Percentiles rank a stretch among this genome's conserved stretches.
Conservation (phyloP, 768 basidiomycete genomes). For the Xerocomus spinulosus region DNA sequence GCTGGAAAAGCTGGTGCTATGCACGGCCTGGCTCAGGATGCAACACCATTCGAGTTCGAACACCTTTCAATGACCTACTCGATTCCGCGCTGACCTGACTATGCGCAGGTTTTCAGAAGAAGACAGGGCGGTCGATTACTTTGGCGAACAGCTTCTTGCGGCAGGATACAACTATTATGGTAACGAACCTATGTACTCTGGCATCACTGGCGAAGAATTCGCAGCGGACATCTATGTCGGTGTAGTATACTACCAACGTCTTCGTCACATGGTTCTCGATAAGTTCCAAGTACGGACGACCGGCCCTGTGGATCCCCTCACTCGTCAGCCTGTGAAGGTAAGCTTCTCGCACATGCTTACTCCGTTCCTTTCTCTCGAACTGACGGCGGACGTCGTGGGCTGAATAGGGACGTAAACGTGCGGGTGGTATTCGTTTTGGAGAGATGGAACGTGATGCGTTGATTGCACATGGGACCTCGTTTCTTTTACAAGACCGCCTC, state of each 20-base stretch:
- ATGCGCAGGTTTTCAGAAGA: constrained; percentile 80
- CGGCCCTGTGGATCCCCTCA: constrained; percentile 93
- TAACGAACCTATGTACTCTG: constrained; percentile 99
- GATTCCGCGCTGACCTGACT: constrained; percentile 8
- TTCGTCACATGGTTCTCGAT: constrained; percentile 99
- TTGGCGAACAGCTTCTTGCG: constrained; percentile 88
- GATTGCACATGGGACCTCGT: constrained; percentile 97
- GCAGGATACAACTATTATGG: constrained; percentile 99
- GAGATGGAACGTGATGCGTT: constrained; percentile 99
- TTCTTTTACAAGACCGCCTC: constrained; percentile 94
- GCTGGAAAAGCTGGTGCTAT: constrained; percentile 99
- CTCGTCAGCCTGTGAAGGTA: constrained; percentile 96
- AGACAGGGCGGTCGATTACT: constrained; percentile 97
- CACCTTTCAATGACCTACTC: constrained; percentile 4
- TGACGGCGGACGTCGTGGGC: constrained; percentile 5
- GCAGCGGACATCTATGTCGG: constrained; percentile 98
- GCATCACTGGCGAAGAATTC: constrained; percentile 98
- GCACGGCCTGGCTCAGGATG: constrained; percentile 98
- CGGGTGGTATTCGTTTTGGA: constrained; percentile 98
- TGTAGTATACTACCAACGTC: constrained; percentile 96
- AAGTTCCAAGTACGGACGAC: constrained; percentile 99
- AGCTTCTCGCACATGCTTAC: constrained; percentile 16
- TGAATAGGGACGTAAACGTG: constrained; percentile 88
- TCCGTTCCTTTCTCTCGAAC: not conserved
- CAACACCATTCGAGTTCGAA: constrained; percentile 92